Conservation (phyloP, 2,329 filamentous ascomycete genomes). For the Stagonosporopsis vannaccii region DNA sequence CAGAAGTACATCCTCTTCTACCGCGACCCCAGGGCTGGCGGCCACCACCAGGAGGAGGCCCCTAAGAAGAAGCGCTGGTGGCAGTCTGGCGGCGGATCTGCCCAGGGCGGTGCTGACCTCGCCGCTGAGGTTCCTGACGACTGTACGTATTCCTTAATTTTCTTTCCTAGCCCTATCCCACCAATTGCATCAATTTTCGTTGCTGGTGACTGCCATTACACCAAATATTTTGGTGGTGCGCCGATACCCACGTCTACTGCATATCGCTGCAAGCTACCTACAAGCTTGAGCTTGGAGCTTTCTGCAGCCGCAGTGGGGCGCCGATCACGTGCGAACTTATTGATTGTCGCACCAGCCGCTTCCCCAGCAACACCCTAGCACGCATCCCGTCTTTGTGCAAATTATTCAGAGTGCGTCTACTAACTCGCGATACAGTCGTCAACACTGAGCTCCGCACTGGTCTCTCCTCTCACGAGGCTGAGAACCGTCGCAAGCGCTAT, state of each 20-base stretch:
- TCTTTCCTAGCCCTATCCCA: background rate
- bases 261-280: constrained; percentile 2
- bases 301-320: constrained; percentile 24
- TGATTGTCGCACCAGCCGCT: constrained; percentile 12
- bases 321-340: constrained; percentile 24
- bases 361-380: constrained; percentile 8
- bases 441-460: constrained; percentile 72
- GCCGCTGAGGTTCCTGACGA: constrained; percentile 65
- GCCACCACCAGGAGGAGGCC: constrained; percentile 52
- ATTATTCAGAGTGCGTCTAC: constrained; percentile 6
- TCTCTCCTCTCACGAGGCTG: constrained; percentile 66
- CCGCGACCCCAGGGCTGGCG: constrained; percentile 64
- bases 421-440: constrained; percentile 58
- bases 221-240: constrained; percentile 21
- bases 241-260: background rate
- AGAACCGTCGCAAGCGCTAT: constrained; percentile 68
- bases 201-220: background rate
- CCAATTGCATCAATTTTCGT: constrained; percentile 14
- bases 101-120: constrained; percentile 38
- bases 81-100: constrained; percentile 47
- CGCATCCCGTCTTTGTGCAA: constrained; percentile 14
- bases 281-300: constrained; percentile 21
- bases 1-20: constrained; percentile 74
- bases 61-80: constrained; percentile 66
- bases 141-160: constrained; percentile 27